phyloP scores from a whole-genome alignment of 371 early-diverging fungal genomes.

The Mortierella sp. region DNA sequence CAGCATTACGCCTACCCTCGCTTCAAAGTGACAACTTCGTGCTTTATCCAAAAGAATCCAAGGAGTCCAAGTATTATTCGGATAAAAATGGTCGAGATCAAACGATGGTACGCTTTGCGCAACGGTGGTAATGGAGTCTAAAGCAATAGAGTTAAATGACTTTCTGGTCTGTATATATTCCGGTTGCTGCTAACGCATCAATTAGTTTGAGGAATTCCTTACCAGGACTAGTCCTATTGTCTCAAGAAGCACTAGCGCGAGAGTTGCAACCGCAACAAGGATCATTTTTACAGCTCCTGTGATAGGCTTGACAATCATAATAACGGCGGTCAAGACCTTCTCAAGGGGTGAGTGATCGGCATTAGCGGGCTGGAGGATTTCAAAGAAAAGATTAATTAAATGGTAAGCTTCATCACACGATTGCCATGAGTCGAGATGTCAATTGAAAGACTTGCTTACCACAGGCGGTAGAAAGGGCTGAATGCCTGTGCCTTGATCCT shows the following conservation, averaged over 20 bases:
- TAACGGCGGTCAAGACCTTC: conserved; percentile 22
- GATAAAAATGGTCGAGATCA: conserved; percentile 57
- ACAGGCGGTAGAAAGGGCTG: conserved; percentile 91
- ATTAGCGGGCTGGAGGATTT: conserved; percentile 53
- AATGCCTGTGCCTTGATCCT: conserved; percentile 89
- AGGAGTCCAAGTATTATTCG: conserved; percentile 69
- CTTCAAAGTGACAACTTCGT: conserved; percentile 65
- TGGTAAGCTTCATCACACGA: not conserved
- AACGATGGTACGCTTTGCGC: conserved; percentile 57
- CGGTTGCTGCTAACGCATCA: conserved; percentile 13
- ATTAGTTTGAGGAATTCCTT: not conserved
- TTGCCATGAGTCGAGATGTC: not conserved
- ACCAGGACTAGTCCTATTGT: conserved; percentile 39
- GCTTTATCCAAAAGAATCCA: conserved; percentile 76
- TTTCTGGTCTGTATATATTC: not conserved
- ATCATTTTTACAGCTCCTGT: conserved; percentile 61
- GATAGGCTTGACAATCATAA: conserved; percentile 63
- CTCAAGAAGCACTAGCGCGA: conserved; percentile 58
- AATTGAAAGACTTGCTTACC: conserved; percentile 54
- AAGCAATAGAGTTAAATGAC: conserved; percentile 12
- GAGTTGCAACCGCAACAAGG: conserved; percentile 48
- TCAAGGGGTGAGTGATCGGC: conserved; percentile 39
- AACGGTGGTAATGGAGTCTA: conserved; percentile 60
- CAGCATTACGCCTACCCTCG: conserved; percentile 59
- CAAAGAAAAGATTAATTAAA: not conserved